These are phyloP conservation scores for Papiliotrema flavescens DNA, from an alignment of 1,284 basidiomycete genomes.

Conservation along the genomic window DNA sequence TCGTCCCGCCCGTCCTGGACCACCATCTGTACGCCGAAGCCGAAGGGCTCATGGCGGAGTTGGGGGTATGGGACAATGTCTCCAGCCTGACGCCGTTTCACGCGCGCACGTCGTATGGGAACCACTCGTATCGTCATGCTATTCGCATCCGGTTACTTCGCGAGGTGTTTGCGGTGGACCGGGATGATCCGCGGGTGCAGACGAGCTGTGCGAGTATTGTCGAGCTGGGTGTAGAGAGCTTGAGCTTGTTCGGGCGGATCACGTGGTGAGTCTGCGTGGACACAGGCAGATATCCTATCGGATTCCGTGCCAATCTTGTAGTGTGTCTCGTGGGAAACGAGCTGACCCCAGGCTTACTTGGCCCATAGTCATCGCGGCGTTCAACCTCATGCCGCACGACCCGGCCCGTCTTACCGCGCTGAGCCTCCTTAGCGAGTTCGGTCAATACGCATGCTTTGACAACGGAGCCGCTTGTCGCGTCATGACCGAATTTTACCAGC, in stretches of 20 bases:
- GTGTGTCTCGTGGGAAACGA: background rate
- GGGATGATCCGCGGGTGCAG: conserved; percentile 35
- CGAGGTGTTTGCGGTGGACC: conserved; percentile 35
- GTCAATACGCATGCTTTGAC: conserved; percentile 45
- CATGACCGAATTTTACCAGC: conserved; percentile 31
- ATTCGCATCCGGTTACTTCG: conserved; percentile 36
- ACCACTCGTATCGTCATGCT: conserved; percentile 41
- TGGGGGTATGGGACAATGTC: conserved; percentile 40
- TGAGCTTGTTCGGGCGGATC: conserved; percentile 38
- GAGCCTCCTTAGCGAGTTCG: conserved; percentile 39
- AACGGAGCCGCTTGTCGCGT: conserved; percentile 30
- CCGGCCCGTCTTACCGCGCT: conserved; percentile 31
- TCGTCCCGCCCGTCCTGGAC: background rate
- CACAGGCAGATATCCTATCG: background rate
- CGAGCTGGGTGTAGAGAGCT: conserved; percentile 39
- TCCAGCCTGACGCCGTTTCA: conserved; percentile 40
- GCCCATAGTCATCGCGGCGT: conserved; percentile 43
- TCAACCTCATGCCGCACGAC: conserved; percentile 37
- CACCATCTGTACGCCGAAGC: conserved; percentile 25
- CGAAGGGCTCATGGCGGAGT: conserved; percentile 34
- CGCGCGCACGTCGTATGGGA: conserved; percentile 41
- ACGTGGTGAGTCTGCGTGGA: conserved; percentile 27
- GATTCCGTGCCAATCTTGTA: background rate
- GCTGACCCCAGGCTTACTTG: conserved; percentile 38
- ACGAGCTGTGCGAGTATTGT: conserved; percentile 33